Percentiles rank a stretch among this genome's conserved stretches.
Conservation (phyloP, 2,329 filamentous ascomycete genomes). For the Claviceps quebecensis region DNA sequence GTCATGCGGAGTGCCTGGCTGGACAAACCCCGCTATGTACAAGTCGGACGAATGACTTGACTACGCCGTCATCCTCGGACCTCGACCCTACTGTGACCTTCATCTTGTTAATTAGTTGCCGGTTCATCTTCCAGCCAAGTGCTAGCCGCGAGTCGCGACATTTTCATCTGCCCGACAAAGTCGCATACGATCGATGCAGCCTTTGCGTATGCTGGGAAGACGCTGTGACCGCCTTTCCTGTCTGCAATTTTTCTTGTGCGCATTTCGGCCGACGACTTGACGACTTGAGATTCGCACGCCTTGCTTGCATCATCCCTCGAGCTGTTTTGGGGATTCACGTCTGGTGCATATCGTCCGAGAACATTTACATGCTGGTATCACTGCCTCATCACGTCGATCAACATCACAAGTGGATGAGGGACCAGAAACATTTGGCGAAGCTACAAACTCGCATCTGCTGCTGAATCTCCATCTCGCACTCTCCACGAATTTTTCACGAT, state of each 20-base stretch:
- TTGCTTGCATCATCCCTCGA: not conserved
- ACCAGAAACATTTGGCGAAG: not conserved
- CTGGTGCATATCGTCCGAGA: not conserved
- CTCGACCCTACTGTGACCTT: not conserved
- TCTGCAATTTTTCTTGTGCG: not conserved
- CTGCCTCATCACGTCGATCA: not conserved
- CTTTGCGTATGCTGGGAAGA: not conserved
- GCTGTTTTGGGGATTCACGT: not conserved
- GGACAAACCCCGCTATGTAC: too few relatives aligned
- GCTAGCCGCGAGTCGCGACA: not conserved
- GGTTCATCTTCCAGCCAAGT: not conserved
- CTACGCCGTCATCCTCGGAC: not conserved
- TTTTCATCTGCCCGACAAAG: not conserved
- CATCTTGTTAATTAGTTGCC: not conserved
- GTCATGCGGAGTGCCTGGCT: slow-evolving; percentile 21
- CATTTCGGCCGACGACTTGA: not conserved
- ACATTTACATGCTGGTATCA: not conserved
- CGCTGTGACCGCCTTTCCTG: not conserved
- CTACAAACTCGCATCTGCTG: not conserved
- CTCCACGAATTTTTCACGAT: not conserved
- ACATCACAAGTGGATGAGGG: not conserved
- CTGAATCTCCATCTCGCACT: not conserved
- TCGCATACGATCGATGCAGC: not conserved
- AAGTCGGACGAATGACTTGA: not conserved
- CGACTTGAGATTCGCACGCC: not conserved